Evolutionary conservation across 805 yeast species (phyloP).

Genomic region (Brettanomyces nanus): DNA sequence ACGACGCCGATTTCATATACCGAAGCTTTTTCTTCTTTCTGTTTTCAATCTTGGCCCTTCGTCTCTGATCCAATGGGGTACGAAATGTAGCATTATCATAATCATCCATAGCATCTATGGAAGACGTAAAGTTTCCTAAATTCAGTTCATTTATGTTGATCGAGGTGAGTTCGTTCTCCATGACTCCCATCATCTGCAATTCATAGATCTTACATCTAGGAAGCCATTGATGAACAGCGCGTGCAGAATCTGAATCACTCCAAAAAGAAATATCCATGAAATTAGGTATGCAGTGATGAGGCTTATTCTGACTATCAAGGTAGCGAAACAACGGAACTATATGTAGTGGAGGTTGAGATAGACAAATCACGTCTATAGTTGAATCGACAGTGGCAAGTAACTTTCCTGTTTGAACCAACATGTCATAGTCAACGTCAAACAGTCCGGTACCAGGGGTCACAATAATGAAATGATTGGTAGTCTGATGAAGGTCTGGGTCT

Average conservation of each 20-base stretch:
- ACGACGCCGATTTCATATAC: background rate
- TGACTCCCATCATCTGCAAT: slow-evolving; percentile 95
- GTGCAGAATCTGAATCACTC: slow-evolving; percentile 35
- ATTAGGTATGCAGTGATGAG: slow-evolving; percentile 77
- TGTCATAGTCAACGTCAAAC: slow-evolving; percentile 81
- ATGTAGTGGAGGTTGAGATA: slow-evolving; percentile 88
- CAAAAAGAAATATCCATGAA: slow-evolving; percentile 96
- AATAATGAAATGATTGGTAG: slow-evolving; percentile 82
- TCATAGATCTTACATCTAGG: slow-evolving; percentile 93
- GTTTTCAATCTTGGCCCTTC: background rate
- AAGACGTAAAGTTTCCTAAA: slow-evolving; percentile 25
- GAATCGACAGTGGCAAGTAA: slow-evolving; percentile 71
- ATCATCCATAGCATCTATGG: slow-evolving; percentile 53
- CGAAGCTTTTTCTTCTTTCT: background rate
- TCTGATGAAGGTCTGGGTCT: slow-evolving; percentile 81
- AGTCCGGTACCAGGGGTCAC: slow-evolving; percentile 91
- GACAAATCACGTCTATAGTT: slow-evolving; percentile 81
- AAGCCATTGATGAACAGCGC: slow-evolving; percentile 59
- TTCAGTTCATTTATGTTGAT: slow-evolving; percentile 57
- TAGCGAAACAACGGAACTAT: slow-evolving; percentile 83
- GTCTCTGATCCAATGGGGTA: slow-evolving; percentile 2
- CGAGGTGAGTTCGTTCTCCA: slow-evolving; percentile 79
- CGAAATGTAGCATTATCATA: slow-evolving; percentile 57
- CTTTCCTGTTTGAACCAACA: slow-evolving; percentile 66
- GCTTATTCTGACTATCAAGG: slow-evolving; percentile 38